Base-by-base conservation (phyloP, 208 protist species). In the Leishmania braziliensis region DNA sequence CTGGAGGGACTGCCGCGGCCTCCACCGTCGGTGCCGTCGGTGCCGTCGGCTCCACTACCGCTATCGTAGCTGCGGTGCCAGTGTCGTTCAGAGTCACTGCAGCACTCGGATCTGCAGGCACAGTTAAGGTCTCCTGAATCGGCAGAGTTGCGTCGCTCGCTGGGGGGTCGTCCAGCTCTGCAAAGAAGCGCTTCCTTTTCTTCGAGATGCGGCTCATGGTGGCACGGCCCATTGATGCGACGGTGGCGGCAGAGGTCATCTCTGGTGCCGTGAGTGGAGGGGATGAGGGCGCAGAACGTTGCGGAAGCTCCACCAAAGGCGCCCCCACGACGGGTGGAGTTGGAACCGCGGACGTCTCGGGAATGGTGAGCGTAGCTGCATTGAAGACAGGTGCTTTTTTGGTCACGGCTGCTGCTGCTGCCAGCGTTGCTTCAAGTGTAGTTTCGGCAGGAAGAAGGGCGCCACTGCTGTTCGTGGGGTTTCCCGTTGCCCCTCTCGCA, bases 181-280 rank as follows among this genome's bases (percentile, higher is more conserved):
- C 46, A n/a, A 69, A n/a, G 56, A 78, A 50, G 58, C 46, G 58
- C 46, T 69, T 63, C 39, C 23, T 63, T 48, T 66, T 78, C 43
- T 69, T 63, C 36, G 23, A 5, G 43, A 56, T 4, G 70, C 50
- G 54, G 43, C 70, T 66, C 39, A 66, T 62, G 26, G 60, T 82
- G 56, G 69, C 20, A 36, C 51, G 53, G 23, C 51, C 23, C 14
- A 60, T 50, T 26, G 23, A 16, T 1, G 79, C 12, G 10, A 53
- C 58, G 12, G 69, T 48, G 43, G 71, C 63, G 23, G 50, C 62
- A 23, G 43, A 39, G 36, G 29, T 51, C 60, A 23, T 26, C 26
- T 23, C 69, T 10, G 53, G 65, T 43, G 69, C 46, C 16, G 51
- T 72, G 26, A 46, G 29, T 53, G 29, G 68, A 73, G 68, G 68